These are phyloP conservation scores for Hanseniaspora meyeri DNA, from an alignment of 805 yeast genomes.

Conservation along the genomic window DNA sequence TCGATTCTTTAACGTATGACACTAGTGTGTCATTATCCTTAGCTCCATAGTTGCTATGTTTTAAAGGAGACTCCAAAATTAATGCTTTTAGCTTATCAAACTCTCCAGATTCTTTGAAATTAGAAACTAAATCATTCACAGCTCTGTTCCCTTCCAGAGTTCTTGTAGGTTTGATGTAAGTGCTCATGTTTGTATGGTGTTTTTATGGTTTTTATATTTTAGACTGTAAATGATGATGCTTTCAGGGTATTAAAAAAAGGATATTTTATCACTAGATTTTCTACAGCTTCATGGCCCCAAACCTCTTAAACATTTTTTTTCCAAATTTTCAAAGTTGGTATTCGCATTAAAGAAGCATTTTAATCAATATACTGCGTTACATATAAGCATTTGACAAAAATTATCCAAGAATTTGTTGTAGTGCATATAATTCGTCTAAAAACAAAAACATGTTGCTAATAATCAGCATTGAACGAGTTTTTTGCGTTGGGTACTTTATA, in stretches of 20 bases:
- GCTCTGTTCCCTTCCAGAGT: not conserved
- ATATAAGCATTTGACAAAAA: not conserved
- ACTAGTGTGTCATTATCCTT: not conserved
- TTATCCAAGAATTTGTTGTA: not conserved
- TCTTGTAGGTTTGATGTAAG: not conserved
- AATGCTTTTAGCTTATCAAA: conserved; percentile 25
- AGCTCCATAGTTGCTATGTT: conserved; percentile 2
- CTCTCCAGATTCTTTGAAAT: conserved; percentile 26
- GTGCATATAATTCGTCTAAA: not conserved
- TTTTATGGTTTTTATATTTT: not conserved
- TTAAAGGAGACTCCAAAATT: conserved; percentile 18
- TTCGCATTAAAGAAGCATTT: not conserved
- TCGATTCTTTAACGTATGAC: conserved; percentile 14
- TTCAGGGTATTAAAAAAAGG: too few species aligned
- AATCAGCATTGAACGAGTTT: too few species aligned
- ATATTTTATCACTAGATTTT: too few species aligned
- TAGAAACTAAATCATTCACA: conserved; percentile 20
- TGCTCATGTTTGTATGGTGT: not conserved
- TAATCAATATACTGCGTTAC: not conserved
- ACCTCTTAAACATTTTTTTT: not conserved
- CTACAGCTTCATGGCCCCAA: not conserved
- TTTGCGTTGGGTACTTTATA: too few species aligned
- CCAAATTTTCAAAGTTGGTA: not conserved
- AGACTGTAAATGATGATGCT: too few species aligned
- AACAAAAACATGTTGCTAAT: too few species aligned